These are phyloP conservation scores for Eragrostis nindensis DNA, from an alignment of 176 grass and related monocot genomes.

Conservation along the genomic window DNA sequence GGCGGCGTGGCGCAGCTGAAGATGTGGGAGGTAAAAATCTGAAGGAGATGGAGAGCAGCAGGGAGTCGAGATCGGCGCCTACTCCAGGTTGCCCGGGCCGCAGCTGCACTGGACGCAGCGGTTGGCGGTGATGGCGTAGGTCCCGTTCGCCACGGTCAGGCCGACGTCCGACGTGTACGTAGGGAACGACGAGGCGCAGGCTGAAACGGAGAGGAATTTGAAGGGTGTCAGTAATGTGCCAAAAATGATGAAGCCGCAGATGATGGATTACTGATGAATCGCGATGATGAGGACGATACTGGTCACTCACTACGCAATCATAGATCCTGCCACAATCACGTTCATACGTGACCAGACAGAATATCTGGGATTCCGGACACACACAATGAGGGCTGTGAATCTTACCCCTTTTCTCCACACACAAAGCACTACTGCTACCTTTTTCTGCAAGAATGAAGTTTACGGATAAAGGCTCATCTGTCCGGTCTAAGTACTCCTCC, in stretches of 20 bases:
- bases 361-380: too few species aligned
- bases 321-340: background rate
- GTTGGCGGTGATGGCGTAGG: conserved; percentile 72
- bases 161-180: conserved; percentile 63
- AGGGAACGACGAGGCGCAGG: conserved; percentile 68
- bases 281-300: background rate
- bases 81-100: conserved; percentile 78
- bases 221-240: background rate
- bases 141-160: conserved; percentile 74
- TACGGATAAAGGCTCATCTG: background rate
- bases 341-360: conserved; percentile 33
- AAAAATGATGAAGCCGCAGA: background rate
- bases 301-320: background rate
- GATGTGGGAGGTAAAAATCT: background rate
- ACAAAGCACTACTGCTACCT: background rate
- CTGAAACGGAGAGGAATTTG: conserved; percentile 27
- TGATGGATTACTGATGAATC: conserved; percentile 3
- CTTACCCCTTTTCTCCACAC: too few species aligned
- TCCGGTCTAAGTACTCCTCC: background rate
- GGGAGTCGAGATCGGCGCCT: background rate
- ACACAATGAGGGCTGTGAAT: too few species aligned
- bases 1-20: too few species aligned
- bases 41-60: background rate
- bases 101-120: conserved; percentile 94
- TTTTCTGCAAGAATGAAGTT: background rate